Evolutionary conservation across 2,329 filamentous ascomycete genomes (phyloP).

Genomic region (Aureobasidium sp.): DNA sequence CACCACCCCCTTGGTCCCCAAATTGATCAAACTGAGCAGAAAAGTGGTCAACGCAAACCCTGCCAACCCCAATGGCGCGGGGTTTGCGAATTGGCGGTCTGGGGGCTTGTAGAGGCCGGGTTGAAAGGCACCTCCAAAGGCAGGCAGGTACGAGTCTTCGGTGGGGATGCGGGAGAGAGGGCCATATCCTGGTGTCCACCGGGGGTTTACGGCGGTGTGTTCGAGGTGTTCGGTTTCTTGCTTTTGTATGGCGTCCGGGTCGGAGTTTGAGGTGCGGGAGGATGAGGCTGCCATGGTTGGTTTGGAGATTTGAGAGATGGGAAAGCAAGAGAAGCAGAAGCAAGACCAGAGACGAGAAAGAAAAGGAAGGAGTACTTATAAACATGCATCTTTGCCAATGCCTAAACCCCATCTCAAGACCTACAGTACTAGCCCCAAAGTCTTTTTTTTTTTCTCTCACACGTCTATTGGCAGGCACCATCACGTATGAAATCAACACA

Average conservation of each 20-base stretch:
- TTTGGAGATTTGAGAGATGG: neutral
- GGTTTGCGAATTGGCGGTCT: conserved; percentile 63
- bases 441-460: no score
- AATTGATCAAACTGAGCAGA: conserved; percentile 65
- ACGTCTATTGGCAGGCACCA: no score
- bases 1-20: conserved; percentile 51
- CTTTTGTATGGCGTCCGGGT: conserved; percentile 3
- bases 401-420: no score
- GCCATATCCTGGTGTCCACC: conserved; percentile 13
- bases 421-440: no score
- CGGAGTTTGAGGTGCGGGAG: neutral
- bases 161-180: conserved; percentile 42
- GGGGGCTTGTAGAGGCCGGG: conserved; percentile 56
- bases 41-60: conserved; percentile 81
- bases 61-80: conserved; percentile 64
- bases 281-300: neutral
- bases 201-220: neutral
- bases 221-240: neutral
- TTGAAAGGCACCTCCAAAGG: conserved; percentile 66
- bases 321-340: neutral
- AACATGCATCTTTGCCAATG: no score
- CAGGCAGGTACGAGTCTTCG: conserved; percentile 38
- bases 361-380: neutral
- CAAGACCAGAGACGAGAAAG: neutral
- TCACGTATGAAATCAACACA: no score